Evolutionary conservation across 371 early-diverging fungal genomes (phyloP).

Genomic region (Mucor velutinosus): DNA sequence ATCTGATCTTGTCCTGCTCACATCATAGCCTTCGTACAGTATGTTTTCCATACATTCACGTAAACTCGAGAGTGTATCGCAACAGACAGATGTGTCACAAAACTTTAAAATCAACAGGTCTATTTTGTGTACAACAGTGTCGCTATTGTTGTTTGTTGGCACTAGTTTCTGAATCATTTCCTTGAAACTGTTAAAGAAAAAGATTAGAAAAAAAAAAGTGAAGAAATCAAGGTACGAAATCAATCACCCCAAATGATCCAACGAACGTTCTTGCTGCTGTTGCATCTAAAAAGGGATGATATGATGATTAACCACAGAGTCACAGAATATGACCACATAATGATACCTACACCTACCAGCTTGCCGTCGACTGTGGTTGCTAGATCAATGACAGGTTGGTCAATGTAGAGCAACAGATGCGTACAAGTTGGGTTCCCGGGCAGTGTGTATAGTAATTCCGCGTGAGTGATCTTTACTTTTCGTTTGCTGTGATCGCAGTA

Average conservation of each 20-base stretch:
- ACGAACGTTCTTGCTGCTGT: background rate
- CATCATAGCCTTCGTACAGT: slow-evolving; percentile 19
- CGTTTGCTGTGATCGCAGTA: background rate
- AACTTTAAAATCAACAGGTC: slow-evolving; percentile 18
- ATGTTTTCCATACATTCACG: slow-evolving; percentile 17
- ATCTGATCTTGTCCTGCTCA: background rate
- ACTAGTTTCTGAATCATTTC: slow-evolving; percentile 7
- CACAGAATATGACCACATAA: slow-evolving; percentile 14
- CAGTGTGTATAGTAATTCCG: slow-evolving; percentile 16
- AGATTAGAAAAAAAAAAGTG: background rate
- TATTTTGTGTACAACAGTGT: slow-evolving; percentile 4
- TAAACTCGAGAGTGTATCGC: slow-evolving; percentile 13
- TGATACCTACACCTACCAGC: background rate
- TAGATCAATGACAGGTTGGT: slow-evolving; percentile 5
- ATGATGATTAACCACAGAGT: slow-evolving; percentile 6
- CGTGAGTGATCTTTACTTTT: slow-evolving; percentile 9
- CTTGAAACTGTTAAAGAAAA: background rate
- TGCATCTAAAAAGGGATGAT: background rate
- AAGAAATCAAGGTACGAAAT: background rate
- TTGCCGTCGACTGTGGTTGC: background rate
- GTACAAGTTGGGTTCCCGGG: slow-evolving; percentile 18
- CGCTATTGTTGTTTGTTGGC: background rate
- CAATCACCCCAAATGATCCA: slow-evolving; percentile 3
- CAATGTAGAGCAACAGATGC: slow-evolving; percentile 29
- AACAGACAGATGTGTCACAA: slow-evolving; percentile 18